Evolutionary conservation across 2,329 filamentous ascomycete species (phyloP), one percentile per base, ranked within the genome.

Genomic region (Cordyceps cateniannulata): DNA sequence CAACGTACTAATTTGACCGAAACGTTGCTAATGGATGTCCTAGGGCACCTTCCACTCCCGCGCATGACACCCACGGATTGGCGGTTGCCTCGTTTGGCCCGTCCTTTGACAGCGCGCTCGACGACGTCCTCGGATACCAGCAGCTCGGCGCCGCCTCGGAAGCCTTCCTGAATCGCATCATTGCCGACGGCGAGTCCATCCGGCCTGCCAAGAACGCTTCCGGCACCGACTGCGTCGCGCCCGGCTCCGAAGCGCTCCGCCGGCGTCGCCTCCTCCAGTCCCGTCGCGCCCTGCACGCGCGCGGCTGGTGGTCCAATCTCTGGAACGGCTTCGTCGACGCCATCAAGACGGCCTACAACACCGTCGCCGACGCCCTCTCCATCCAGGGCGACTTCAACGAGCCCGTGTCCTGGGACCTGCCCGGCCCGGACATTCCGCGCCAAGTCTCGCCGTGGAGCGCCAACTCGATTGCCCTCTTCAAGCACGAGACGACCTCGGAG

Each of bases 381-480:
- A 63, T 69, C 22, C 35, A 62, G 1, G 68, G 65, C 52, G 61
- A 65, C 29, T 55, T 69, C 10, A 67, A 67, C 1, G 59, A 70
- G 29, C 63, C 63, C 32, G 44, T 14, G 54, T 69, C 27, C 45
- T 64, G 32, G 68, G 60, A 54, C 49, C 54, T 59, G 14, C 59
- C 59, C 1, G 59, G 52, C 5, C n/a, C 60, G 12, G 68, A 38
- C 18, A 63, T 38, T 54, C 65, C 42, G 63, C 67, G 59, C 54
- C 67, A 57, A 63, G 24, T 44, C 2, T 72, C 70, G 3, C 69
- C 70, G 1, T 73, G 69, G 68, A 69, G 69, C 38, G 62, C 69
- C 9, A 63, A 59, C 27, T 59, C 57, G 0, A 52, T 59, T 20
- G 49, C 49, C 9, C 20, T 59, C 12, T 59, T 59, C 49, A 59